Evolutionary conservation across 768 basidiomycete genomes (phyloP).

Genomic region (Leccinum aurantiacum): DNA sequence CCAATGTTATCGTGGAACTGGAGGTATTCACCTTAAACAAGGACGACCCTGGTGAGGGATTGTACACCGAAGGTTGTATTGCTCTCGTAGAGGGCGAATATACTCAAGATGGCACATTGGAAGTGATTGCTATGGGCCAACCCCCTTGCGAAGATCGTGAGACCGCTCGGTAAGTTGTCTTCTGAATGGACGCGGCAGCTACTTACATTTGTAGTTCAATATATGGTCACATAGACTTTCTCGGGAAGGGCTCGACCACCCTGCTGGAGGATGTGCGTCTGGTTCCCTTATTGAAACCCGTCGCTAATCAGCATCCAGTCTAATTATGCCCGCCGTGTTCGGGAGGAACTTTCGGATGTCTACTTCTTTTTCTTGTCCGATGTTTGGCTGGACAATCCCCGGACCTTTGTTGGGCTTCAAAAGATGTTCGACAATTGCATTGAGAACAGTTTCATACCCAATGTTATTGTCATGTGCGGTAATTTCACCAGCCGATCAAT

Average conservation of each 20-base stretch:
- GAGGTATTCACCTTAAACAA: slow-evolving; percentile 29
- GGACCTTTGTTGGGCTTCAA: slow-evolving; percentile 74
- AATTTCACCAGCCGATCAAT: slow-evolving; percentile 90
- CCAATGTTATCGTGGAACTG: not conserved
- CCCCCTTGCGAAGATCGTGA: slow-evolving; percentile 93
- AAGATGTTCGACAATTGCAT: slow-evolving; percentile 90
- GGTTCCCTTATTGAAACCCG: not conserved
- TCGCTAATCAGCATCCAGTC: slow-evolving; percentile 41
- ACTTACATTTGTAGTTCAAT: slow-evolving; percentile 60
- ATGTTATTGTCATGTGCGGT: slow-evolving; percentile 88
- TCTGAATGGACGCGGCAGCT: not conserved
- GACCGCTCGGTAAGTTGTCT: slow-evolving; percentile 63
- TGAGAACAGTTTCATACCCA: slow-evolving; percentile 84
- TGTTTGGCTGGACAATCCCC: slow-evolving; percentile 90
- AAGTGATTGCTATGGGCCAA: slow-evolving; percentile 93
- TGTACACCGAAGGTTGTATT: slow-evolving; percentile 96
- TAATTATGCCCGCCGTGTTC: slow-evolving; percentile 59
- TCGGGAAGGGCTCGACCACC: slow-evolving; percentile 92
- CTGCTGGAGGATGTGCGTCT: slow-evolving; percentile 81
- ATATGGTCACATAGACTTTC: slow-evolving; percentile 95
- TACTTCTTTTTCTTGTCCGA: slow-evolving; percentile 95
- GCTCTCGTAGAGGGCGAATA: slow-evolving; percentile 96
- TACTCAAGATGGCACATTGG: slow-evolving; percentile 84
- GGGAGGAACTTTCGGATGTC: slow-evolving; percentile 69
- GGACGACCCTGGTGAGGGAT: slow-evolving; percentile 90